Evolutionary conservation across 2,329 filamentous ascomycete genomes (phyloP).

Genomic region (Ceratocystis colombiana): DNA sequence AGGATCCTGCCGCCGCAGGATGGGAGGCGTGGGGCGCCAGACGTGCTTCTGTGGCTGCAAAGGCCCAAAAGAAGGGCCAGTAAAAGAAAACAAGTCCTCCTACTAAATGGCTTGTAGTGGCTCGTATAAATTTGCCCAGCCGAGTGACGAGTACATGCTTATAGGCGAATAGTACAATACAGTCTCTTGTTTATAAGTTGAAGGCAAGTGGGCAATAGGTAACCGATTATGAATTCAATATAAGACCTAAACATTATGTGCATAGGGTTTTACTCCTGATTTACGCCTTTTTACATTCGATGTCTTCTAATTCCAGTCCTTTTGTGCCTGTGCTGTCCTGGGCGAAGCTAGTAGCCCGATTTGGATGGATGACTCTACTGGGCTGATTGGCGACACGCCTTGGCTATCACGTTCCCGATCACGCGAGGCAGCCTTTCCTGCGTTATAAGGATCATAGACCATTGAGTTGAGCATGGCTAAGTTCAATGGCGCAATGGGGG

Average conservation of each 20-base stretch:
- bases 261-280: background rate
- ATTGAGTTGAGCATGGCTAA: conserved; percentile 39
- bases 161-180: too few relatives aligned
- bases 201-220: too few relatives aligned
- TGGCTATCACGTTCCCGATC: conserved; percentile 33
- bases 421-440: conserved; percentile 29
- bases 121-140: background rate
- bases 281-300: background rate
- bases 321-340: conserved; percentile 11
- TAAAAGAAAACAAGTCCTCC: background rate
- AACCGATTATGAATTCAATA: background rate
- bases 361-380: conserved; percentile 17
- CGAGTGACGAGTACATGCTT: background rate
- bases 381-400: conserved; percentile 15
- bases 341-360: conserved; percentile 22
- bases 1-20: conserved; percentile 81
- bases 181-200: too few relatives aligned
- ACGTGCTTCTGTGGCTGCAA: conserved; percentile 30
- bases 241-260: background rate
- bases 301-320: conserved; percentile 13
- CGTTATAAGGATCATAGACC: conserved; percentile 42
- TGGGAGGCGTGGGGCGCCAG: conserved; percentile 80
- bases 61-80: conserved; percentile 14
- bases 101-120: background rate
- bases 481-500: conserved; percentile 20